Percentiles rank a stretch among this genome's conserved stretches.
Evolutionary conservation across 441 rosid genomes (phyloP).

Genomic region (Arabidopsis lyrata): DNA sequence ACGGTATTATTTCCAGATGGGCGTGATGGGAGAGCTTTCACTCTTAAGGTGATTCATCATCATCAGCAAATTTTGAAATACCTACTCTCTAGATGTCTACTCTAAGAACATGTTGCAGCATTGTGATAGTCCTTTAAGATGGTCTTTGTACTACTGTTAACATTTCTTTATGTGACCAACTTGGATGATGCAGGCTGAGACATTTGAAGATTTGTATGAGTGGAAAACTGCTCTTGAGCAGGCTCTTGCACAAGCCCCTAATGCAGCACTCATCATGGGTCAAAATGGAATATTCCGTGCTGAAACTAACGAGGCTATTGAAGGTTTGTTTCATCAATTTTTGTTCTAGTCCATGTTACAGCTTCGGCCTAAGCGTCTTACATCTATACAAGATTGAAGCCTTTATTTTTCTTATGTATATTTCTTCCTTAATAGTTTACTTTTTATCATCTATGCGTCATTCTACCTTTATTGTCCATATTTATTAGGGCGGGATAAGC

Average conservation of each 20-base stretch:
- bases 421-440: constrained; percentile 16
- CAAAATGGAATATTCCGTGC: constrained; percentile 86
- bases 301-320: constrained; percentile 75
- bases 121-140: constrained; percentile 19
- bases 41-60: constrained; percentile 80
- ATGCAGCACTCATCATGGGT: constrained; percentile 97
- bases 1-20: constrained; percentile 99
- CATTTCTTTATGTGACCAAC: constrained; percentile 30
- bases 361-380: constrained; percentile 23
- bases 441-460: constrained; percentile 26
- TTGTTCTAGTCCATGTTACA: constrained; percentile 47
- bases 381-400: constrained; percentile 15
- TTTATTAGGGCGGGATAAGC: constrained; percentile 84
- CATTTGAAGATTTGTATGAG: constrained; percentile 88
- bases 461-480: constrained; percentile 22
- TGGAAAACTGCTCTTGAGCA: constrained; percentile 96
- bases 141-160: constrained; percentile 26
- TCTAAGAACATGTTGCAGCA: not conserved
- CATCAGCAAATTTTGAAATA: constrained; percentile 19
- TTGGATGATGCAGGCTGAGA: constrained; percentile 77
- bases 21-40: constrained; percentile 99
- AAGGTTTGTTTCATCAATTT: constrained; percentile 86
- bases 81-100: constrained; percentile 22
- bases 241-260: constrained; percentile 97
- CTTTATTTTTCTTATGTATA: constrained; percentile 25